Evolutionary conservation across 78 protist species (phyloP), one percentile per base, ranked within the genome.

Genomic region (Pelomyxa schiedti): DNA sequence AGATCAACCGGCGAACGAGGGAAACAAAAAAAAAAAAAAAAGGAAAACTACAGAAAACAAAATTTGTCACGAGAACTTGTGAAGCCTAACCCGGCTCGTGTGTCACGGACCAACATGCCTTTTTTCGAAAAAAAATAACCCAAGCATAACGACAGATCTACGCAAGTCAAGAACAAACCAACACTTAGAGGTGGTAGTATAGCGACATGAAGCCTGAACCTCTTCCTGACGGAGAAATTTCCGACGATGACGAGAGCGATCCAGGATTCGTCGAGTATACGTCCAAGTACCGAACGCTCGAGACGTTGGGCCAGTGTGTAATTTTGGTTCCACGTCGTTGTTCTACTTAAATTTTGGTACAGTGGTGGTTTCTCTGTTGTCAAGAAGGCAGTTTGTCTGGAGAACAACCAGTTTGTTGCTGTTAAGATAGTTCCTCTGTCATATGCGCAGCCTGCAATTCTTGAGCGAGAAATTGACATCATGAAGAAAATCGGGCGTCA

Each of bases 381-480:
- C 32, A 47, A 47, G 58, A 47, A 16, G 58, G 58, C 58, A 16
- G 58, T 47, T 16, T 24, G 16, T 16, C 16, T 16, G 58, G 16
- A 47, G 58, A 47, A 16, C 32, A 16, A 24, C 32, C 32, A 47
- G 58, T 16, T 16, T 16, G 58, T 47, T 16, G 58, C 58, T 16
- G 58, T 47, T 16, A 47, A 47, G 58, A 47, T 47, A 24, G 58
- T 47, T 16, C 16, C 16, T 16, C 58, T 24, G 58, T 24, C 58
- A 16, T 16, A 47, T 16, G 58, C 58, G 58, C 58, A 47, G 58
- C 32, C 32, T 16, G 16, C 58, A 16, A 47, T 47, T 16, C 58
- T 47, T 16, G 58, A 47, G 32, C 58, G 58, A 47, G 88, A 83
- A n/a, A 81, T 83, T 4, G 79, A 77, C 39, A 83, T 83, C 9